These are phyloP conservation scores for Fusarium austroafricanum DNA, from an alignment of 2,329 filamentous ascomycete genomes.

Conservation along the genomic window DNA sequence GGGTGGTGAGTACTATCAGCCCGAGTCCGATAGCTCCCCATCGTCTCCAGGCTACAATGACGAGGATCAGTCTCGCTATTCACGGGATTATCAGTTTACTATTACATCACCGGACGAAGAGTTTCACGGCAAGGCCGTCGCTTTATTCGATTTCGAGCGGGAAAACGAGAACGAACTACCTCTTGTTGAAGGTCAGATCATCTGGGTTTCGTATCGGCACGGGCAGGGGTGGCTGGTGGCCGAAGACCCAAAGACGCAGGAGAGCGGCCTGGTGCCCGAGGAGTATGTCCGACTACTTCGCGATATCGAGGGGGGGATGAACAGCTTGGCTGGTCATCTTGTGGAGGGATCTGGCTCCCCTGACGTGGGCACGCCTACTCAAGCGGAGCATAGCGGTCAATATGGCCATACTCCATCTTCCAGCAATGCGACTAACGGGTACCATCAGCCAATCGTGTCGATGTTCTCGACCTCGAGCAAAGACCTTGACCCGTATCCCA, in stretches of 20 bases:
- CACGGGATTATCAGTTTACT: slow-evolving; percentile 92
- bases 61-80: slow-evolving; percentile 83
- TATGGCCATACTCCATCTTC: slow-evolving; percentile 62
- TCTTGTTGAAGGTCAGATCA: slow-evolving; percentile 92
- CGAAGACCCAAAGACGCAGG: slow-evolving; percentile 92
- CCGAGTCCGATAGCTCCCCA: slow-evolving; percentile 68
- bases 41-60: slow-evolving; percentile 69
- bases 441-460: slow-evolving; percentile 74
- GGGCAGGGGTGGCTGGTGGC: slow-evolving; percentile 98
- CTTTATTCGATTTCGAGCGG: slow-evolving; percentile 92
- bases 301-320: slow-evolving; percentile 92
- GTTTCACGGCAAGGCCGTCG: slow-evolving; percentile 96
- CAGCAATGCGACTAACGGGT: slow-evolving; percentile 67
- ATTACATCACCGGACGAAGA: slow-evolving; percentile 96
- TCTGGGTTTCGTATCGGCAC: slow-evolving; percentile 95
- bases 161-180: slow-evolving; percentile 98
- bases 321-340: slow-evolving; percentile 73
- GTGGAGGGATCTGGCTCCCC: slow-evolving; percentile 64
- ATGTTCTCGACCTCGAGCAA: slow-evolving; percentile 78
- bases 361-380: slow-evolving; percentile 70
- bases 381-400: slow-evolving; percentile 64
- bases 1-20: slow-evolving; percentile 63
- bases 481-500: slow-evolving; percentile 75
- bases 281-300: slow-evolving; percentile 93
- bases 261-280: slow-evolving; percentile 95